These are phyloP conservation scores for Picochlorum sp. DNA, from an alignment of 139 green algal genomes.

Conservation along the genomic window DNA sequence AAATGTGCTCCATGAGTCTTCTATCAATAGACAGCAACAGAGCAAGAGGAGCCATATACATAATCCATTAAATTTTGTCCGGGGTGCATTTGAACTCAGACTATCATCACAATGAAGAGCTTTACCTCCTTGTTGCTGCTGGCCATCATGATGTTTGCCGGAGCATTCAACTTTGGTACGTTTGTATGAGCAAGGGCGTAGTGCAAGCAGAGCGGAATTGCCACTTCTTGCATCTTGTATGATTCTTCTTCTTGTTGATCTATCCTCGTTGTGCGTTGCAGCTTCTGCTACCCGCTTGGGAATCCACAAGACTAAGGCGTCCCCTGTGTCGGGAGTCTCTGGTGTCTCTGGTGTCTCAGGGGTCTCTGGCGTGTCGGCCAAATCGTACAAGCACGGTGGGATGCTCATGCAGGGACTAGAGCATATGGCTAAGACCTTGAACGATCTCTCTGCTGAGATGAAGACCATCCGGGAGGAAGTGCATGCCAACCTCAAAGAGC, in stretches of 20 bases:
- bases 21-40: too few relatives aligned
- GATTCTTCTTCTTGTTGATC: too few relatives aligned
- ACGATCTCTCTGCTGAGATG: background rate
- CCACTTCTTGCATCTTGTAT: too few relatives aligned
- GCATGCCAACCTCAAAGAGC: background rate
- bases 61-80: background rate
- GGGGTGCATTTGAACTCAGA: background rate
- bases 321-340: background rate
- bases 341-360: background rate
- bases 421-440: background rate
- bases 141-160: background rate
- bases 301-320: background rate
- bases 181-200: too few relatives aligned
- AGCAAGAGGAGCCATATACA: too few relatives aligned
- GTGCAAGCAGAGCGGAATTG: too few relatives aligned
- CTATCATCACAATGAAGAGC: background rate
- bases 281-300: background rate
- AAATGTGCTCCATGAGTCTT: too few relatives aligned
- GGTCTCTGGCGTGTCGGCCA: background rate
- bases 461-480: background rate
- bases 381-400: background rate
- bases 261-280: too few relatives aligned
- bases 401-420: background rate
- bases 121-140: background rate
- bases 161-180: conserved; percentile 1